These are phyloP conservation scores for Limonomyces culmigenus DNA, from an alignment of 1,284 basidiomycete species.

Conservation along the genomic window DNA sequence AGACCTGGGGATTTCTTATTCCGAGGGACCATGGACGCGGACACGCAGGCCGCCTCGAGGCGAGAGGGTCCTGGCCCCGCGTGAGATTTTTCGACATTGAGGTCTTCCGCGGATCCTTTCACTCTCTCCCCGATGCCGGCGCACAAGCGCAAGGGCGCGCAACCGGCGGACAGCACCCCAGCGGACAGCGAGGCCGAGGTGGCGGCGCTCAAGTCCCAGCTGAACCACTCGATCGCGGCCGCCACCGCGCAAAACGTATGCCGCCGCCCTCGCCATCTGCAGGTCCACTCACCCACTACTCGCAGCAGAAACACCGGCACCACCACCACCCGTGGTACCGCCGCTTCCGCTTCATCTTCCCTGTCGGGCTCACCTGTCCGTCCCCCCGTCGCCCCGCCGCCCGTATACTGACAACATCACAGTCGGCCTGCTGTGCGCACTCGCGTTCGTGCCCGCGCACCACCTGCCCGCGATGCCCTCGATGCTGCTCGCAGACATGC, in stretches of 20 bases:
- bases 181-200: background rate
- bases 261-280: background rate
- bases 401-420: background rate
- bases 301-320: constrained; percentile 5
- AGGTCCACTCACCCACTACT: constrained; percentile 31
- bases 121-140: background rate
- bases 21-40: too few relatives aligned
- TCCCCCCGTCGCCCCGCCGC: background rate
- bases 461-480: background rate
- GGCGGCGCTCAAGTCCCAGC: background rate
- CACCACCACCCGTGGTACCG: background rate
- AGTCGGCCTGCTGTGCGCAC: background rate
- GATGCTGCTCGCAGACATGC: background rate
- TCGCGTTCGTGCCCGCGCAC: background rate
- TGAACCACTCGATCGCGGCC: background rate
- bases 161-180: background rate
- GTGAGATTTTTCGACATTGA: background rate
- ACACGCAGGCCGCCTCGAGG: too few relatives aligned
- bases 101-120: background rate
- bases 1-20: too few relatives aligned
- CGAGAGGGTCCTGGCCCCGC: background rate
- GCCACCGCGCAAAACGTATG: background rate
- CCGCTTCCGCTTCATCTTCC: background rate
- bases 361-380: background rate
- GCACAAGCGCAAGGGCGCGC: background rate